Percentiles rank a stretch among this genome's conserved stretches.
These are phyloP conservation scores for Sporothrix mexicana DNA, from an alignment of 2,329 filamentous ascomycete genomes.

Conservation along the genomic window DNA sequence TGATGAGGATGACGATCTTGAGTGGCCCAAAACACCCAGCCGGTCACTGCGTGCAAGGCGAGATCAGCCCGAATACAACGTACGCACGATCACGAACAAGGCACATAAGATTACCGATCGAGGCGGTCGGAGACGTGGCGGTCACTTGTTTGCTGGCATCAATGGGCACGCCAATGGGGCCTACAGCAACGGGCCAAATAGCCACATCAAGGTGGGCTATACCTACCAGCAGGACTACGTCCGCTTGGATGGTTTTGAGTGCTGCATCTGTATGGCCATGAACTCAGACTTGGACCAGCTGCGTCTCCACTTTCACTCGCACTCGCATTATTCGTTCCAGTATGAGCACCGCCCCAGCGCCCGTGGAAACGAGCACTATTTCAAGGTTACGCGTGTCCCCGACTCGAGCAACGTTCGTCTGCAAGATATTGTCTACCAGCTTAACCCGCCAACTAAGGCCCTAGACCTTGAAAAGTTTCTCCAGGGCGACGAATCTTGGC, in stretches of 20 bases:
- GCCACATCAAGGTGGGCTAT: conserved; percentile 55
- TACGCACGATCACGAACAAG: conserved; percentile 64
- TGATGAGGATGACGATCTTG: conserved; percentile 48
- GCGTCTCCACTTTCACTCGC: conserved; percentile 55
- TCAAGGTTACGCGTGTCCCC: conserved; percentile 47
- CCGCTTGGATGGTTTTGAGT: conserved; percentile 56
- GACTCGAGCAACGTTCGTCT: conserved; percentile 36
- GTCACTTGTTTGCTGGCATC: neutral
- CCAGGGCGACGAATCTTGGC: conserved; percentile 55
- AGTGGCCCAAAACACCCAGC: conserved; percentile 57
- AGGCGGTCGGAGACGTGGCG: conserved; percentile 38
- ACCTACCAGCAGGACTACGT: conserved; percentile 53
- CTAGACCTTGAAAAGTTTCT: conserved; percentile 54
- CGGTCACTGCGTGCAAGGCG: conserved; percentile 57
- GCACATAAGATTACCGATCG: conserved; percentile 58
- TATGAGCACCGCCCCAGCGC: conserved; percentile 47
- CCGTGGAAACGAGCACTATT: conserved; percentile 42
- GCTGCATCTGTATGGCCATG: conserved; percentile 56
- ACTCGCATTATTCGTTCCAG: conserved; percentile 53
- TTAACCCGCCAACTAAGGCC: conserved; percentile 51
- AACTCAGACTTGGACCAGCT: conserved; percentile 57
- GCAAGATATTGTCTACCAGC: conserved; percentile 49
- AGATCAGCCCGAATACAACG: conserved; percentile 61
- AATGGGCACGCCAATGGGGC: conserved; percentile 42
- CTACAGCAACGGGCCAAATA: conserved; percentile 38